Conservation (phyloP, 2,329 filamentous ascomycete species). For the Colletotrichum shisoi region DNA sequence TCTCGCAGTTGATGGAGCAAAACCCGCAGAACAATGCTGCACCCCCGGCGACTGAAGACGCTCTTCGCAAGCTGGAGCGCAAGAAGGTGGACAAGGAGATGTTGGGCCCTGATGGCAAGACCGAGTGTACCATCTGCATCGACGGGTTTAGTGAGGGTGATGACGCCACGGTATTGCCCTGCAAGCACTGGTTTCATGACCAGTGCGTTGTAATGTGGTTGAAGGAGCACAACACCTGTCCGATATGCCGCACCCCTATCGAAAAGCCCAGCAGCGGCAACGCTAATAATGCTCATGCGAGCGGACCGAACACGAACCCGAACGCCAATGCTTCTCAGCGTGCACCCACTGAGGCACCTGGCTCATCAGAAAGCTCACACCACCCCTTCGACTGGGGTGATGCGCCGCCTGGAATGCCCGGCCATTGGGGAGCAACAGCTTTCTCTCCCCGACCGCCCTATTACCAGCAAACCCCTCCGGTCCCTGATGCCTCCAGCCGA, state of each 20-base stretch:
- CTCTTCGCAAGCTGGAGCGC: conserved; percentile 76
- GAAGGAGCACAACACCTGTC: conserved; percentile 90
- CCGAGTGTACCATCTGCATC: conserved; percentile 95
- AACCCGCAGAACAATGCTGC: conserved; percentile 79
- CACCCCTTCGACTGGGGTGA: conserved; percentile 16
- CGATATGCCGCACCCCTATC: conserved; percentile 74
- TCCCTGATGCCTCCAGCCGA: conserved; percentile 26
- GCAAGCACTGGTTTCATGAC: conserved; percentile 93
- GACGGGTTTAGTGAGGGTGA: conserved; percentile 78
- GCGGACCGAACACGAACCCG: conserved; percentile 18
- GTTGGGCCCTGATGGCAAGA: conserved; percentile 70
- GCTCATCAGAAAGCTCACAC: conserved; percentile 23
- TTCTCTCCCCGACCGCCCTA: conserved; percentile 10
- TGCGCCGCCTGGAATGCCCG: conserved; percentile 27
- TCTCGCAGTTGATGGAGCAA: conserved; percentile 87
- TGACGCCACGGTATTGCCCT: conserved; percentile 80
- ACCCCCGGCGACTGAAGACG: conserved; percentile 77
- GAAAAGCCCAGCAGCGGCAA: conserved; percentile 50
- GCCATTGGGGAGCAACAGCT: conserved; percentile 17
- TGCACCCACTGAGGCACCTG: background rate
- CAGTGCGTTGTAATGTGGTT: conserved; percentile 85
- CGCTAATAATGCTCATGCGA: conserved; percentile 29
- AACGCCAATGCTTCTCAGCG: conserved; percentile 21
- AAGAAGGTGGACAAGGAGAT: conserved; percentile 74
- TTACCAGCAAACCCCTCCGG: conserved; percentile 6